Base-by-base conservation (phyloP, 2,329 filamentous ascomycete species). In the Fusarium guadeloupense region DNA sequence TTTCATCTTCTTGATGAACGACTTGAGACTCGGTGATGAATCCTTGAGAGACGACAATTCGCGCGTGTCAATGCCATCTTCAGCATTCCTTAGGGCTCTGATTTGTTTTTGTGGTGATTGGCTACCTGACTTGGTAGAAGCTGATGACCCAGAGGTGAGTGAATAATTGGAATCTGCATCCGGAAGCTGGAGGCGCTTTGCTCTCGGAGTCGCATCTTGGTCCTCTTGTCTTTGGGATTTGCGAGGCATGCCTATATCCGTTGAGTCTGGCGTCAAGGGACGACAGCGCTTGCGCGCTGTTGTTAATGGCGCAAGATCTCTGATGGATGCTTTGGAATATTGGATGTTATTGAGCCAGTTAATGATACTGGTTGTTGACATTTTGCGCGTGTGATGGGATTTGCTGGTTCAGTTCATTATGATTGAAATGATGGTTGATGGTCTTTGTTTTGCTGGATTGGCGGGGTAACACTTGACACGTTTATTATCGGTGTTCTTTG, bases 71-170 rank as follows among this genome's bases (percentile, higher is more conserved):
- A 35, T 8, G 28, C 19, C 33, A 10, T 41, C 28, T 5, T 48
- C 37, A 26, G 9, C 33, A 16, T 23, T 8, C 6, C 46, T 33
- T 6, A 51, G 40, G 20, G 28, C 46, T 16, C 26, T 39, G 12
- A 46, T 16, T 13, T 45, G 28, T 10, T 51, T 30, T 9, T 46
- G 45, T 6, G 53, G 40, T 19, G 52, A 51, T 16, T 38, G 38
- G 25, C 44, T 33, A 3, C 44, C 40, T 16, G 51, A 49, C 25
- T 43, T 31, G 28, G 44, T 30, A 14, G 35, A 43, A 21, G 25
- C 39, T 16, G 44, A 49, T 20, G 44, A 30, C 9, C 16, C 17
- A 44, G 41, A 31, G 25, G 17, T 31, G 28, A 44, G 26, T 10
- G 41, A 44, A 17, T 44, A 46, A 37, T 48, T n/a, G 8, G 45